Evolutionary conservation across 805 yeast species (phyloP).

Genomic region (Crinitomyces ghanaensis): DNA sequence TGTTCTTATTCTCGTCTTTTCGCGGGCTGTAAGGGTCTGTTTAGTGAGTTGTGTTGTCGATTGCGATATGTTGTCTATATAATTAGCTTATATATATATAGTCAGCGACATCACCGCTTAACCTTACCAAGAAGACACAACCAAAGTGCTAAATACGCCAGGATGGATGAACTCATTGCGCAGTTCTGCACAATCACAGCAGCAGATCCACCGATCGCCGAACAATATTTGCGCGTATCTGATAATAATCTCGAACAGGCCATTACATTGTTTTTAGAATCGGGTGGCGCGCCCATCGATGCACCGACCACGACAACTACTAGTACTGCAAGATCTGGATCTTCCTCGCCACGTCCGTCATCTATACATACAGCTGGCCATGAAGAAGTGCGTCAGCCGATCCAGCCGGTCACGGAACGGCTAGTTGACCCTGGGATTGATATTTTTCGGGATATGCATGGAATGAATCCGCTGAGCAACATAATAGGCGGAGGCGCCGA

Average conservation of each 20-base stretch:
- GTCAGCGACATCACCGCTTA: no score
- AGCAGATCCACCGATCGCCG: slow-evolving; percentile 55
- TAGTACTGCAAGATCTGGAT: background rate
- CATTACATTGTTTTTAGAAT: slow-evolving; percentile 68
- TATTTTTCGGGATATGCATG: slow-evolving; percentile 1
- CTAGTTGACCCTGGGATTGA: slow-evolving; percentile 40
- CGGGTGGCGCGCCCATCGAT: slow-evolving; percentile 28
- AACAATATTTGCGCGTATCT: slow-evolving; percentile 66
- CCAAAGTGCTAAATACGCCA: no score
- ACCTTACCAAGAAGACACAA: no score
- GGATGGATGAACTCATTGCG: slow-evolving; percentile 33
- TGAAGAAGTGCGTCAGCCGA: slow-evolving; percentile 60
- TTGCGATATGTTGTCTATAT: no score
- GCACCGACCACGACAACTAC: slow-evolving; percentile 2
- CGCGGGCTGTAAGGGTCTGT: no score
- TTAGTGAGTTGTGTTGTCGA: no score
- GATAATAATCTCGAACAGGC: slow-evolving; percentile 75
- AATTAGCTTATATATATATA: no score
- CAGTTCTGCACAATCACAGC: slow-evolving; percentile 80
- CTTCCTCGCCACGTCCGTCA: background rate
- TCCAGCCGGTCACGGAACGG: slow-evolving; percentile 69
- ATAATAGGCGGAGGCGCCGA: no score
- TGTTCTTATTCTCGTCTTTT: no score
- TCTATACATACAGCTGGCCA: slow-evolving; percentile 6
- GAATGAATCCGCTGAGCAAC: no score